Conservation (phyloP, 2,329 filamentous ascomycete species). For the Epicoccum sorghinum region DNA sequence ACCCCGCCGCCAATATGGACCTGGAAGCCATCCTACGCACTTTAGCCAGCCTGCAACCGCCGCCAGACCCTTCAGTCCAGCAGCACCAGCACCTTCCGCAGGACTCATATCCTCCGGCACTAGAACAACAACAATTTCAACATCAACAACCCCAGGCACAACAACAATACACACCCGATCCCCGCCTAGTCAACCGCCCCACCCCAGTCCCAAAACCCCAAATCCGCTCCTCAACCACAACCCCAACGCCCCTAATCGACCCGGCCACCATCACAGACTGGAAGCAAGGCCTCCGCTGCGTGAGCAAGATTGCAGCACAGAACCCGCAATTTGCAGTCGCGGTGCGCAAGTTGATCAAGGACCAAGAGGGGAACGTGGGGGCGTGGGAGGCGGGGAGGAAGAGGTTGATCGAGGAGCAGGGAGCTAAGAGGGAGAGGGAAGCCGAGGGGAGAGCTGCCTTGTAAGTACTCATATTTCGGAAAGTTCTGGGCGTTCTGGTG, state of each 20-base stretch:
- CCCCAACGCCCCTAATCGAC: constrained; percentile 44
- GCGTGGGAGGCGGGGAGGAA: constrained; percentile 64
- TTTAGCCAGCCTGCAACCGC: constrained; percentile 38
- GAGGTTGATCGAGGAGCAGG: constrained; percentile 59
- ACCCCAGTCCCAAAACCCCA: constrained; percentile 20
- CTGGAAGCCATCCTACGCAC: constrained; percentile 45
- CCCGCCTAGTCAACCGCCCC: constrained; percentile 27
- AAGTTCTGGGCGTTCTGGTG: no score
- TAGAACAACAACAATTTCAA: neutral
- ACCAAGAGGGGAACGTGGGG: constrained; percentile 67
- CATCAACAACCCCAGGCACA: constrained; percentile 22
- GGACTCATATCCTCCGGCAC: neutral
- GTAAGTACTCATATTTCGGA: no score
- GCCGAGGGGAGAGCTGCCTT: constrained; percentile 61
- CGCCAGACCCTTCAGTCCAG: constrained; percentile 5
- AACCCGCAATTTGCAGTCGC: constrained; percentile 50
- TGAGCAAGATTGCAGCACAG: constrained; percentile 54
- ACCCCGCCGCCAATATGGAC: constrained; percentile 29
- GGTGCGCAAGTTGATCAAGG: constrained; percentile 61
- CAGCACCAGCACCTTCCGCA: constrained; percentile 8
- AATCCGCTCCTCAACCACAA: constrained; percentile 12
- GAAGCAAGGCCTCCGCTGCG: constrained; percentile 54
- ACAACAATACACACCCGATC: constrained; percentile 26
- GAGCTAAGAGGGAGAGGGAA: constrained; percentile 58
- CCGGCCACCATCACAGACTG: constrained; percentile 57